Evolutionary conservation across 208 protist species (phyloP).

Genomic region (Leishmania aethiopica): DNA sequence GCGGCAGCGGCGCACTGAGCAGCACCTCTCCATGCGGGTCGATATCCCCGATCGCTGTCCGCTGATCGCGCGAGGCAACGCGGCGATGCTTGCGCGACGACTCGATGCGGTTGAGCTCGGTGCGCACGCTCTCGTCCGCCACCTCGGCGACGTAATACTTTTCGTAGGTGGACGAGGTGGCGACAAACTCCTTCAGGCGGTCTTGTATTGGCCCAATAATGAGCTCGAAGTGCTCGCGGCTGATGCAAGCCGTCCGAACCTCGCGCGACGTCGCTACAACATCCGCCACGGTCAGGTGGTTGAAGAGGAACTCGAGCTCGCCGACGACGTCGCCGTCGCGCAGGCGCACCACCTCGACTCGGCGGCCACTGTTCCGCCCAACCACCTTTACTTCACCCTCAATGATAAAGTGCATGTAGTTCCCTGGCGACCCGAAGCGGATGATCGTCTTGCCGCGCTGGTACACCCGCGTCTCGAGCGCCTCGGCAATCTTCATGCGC

Average conservation of each 20-base stretch:
- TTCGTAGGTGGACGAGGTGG: slow-evolving; percentile 63
- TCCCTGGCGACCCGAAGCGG: slow-evolving; percentile 60
- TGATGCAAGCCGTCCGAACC: slow-evolving; percentile 74
- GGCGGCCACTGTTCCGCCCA: slow-evolving; percentile 60
- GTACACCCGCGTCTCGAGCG: slow-evolving; percentile 69
- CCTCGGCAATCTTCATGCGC: slow-evolving; percentile 87
- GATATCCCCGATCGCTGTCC: slow-evolving; percentile 29
- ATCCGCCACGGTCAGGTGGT: slow-evolving; percentile 83
- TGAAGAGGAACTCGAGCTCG: slow-evolving; percentile 91
- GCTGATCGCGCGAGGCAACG: slow-evolving; percentile 25
- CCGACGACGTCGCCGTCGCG: slow-evolving; percentile 78
- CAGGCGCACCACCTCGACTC: slow-evolving; percentile 71
- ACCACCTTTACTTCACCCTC: slow-evolving; percentile 83
- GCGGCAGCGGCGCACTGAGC: slow-evolving; percentile 32
- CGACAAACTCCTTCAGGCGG: slow-evolving; percentile 80
- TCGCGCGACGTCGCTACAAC: slow-evolving; percentile 66
- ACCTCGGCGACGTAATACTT: slow-evolving; percentile 62
- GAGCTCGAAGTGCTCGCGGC: slow-evolving; percentile 86
- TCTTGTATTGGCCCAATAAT: slow-evolving; percentile 85
- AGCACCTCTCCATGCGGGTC: slow-evolving; percentile 54
- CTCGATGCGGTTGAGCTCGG: slow-evolving; percentile 56
- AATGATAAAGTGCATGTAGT: slow-evolving; percentile 81
- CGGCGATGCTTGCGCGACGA: slow-evolving; percentile 36
- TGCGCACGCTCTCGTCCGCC: slow-evolving; percentile 64
- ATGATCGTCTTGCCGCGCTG: slow-evolving; percentile 72